phyloP scores from a whole-genome alignment of 1,284 basidiomycete species.

The Inonotus hispidus region DNA sequence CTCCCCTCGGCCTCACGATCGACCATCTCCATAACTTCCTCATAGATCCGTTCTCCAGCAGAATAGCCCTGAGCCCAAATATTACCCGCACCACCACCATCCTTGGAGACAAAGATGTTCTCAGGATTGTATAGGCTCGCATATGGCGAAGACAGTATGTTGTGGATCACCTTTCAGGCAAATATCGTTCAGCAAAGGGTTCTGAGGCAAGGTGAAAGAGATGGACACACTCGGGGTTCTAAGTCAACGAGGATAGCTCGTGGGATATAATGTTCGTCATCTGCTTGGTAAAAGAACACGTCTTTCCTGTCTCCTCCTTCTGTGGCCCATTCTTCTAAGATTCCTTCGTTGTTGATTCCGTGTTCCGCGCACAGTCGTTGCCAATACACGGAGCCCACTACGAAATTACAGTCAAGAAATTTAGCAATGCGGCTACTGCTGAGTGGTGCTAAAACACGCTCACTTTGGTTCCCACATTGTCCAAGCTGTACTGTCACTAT shows the following conservation, averaged over 20 bases:
- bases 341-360: conserved; percentile 90
- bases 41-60: conserved; percentile 87
- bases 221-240: conserved; percentile 81
- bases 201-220: neutral
- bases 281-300: conserved; percentile 99
- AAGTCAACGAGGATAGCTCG: conserved; percentile 95
- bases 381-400: conserved; percentile 92
- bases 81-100: conserved; percentile 97
- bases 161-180: conserved; percentile 81
- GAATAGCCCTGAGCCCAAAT: conserved; percentile 97
- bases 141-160: conserved; percentile 89
- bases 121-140: conserved; percentile 97
- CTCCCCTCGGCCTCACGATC: conserved; percentile 98
- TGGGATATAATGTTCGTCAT: conserved; percentile 99
- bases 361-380: conserved; percentile 94
- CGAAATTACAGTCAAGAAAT: conserved; percentile 19
- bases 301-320: conserved; percentile 96
- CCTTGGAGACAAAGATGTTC: conserved; percentile 93
- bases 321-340: conserved; percentile 91
- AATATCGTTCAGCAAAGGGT: neutral
- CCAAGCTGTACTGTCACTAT: conserved; percentile 87
- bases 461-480: conserved; percentile 96
- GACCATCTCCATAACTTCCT: conserved; percentile 99
- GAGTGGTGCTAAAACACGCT: neutral
- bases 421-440: neutral